phyloP scores from a whole-genome alignment of 2,329 filamentous ascomycete species.

The Aureobasidium subglaciale region DNA sequence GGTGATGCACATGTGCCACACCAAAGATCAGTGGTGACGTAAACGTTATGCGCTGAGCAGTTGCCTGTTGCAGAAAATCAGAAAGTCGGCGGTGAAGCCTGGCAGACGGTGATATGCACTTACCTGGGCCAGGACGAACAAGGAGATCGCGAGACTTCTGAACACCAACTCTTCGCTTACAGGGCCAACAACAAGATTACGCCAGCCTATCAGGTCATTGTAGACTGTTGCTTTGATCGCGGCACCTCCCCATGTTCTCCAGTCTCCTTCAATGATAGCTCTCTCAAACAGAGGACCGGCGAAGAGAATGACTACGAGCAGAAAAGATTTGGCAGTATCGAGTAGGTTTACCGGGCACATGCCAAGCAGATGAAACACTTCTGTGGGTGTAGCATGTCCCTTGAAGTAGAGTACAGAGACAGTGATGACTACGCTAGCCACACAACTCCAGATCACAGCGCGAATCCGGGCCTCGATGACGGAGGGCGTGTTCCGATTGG shows the following conservation, averaged over 20 bases:
- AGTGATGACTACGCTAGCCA: conserved; percentile 59
- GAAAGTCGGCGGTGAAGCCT: background rate
- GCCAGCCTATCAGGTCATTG: conserved; percentile 71
- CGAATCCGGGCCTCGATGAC: conserved; percentile 82
- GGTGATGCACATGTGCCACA: conserved; percentile 88
- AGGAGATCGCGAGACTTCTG: conserved; percentile 74
- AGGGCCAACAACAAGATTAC: conserved; percentile 79
- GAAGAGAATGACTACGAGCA: conserved; percentile 73
- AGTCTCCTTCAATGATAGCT: conserved; percentile 63
- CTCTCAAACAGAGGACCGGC: conserved; percentile 75
- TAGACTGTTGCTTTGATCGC: conserved; percentile 55
- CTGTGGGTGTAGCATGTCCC: conserved; percentile 34
- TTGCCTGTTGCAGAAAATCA: conserved; percentile 8
- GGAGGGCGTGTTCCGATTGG: conserved; percentile 79
- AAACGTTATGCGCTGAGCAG: conserved; percentile 57
- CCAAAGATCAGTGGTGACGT: conserved; percentile 84
- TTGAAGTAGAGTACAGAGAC: conserved; percentile 50
- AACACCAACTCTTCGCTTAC: conserved; percentile 92
- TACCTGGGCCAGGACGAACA: conserved; percentile 66
- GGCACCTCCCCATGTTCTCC: conserved; percentile 54
- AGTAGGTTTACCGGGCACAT: conserved; percentile 67
- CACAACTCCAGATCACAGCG: conserved; percentile 69
- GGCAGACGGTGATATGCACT: conserved; percentile 18
- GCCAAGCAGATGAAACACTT: conserved; percentile 64
- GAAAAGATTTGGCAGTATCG: conserved; percentile 58